Base-by-base conservation (phyloP, 179 eudicot genomes). In the Gypsophila paniculata region DNA sequence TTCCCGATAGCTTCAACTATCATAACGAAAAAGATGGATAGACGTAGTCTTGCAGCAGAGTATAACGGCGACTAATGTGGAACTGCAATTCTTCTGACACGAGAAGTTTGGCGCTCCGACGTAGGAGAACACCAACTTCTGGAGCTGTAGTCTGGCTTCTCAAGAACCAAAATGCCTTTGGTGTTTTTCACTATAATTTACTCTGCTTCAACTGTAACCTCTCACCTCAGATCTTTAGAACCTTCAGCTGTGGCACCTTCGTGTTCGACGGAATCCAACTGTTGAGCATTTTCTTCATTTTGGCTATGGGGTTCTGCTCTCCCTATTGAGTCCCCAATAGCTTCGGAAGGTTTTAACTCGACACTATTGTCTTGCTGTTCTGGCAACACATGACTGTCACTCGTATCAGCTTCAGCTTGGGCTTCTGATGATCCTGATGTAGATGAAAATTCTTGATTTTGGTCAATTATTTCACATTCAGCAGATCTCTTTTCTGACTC, bases 391-490 rank as follows among this genome's bases (percentile, higher is more conserved):
- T 58, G 51, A 38, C 53, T 63, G 63, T 52, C 60, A 26, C 60
- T 18, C 13, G 22, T 0, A 22, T 59, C 63, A 23, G 32, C 36
- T 55, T 55, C 13, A 12, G 25, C 68, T 53, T 62, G 65, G 78
- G 36, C 21, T 25, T 39, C 63, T n/a, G 65, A 25, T 52, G 69
- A 53, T 38, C 9, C 70, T 23, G 69, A 64, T 4, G 57, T 51
- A 23, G 49, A 18, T 14, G 69, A 25, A 25, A 25, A 42, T 26
- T 71, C 67, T 68, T 57, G 49, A 57, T 63, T 36, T 59, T 58
- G 61, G 72, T 13, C 17, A 65, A 51, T 23, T 46, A 18, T 77
- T 29, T 71, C 75, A 65, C n/a, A 58, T 19, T 55, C 75, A 54
- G 61, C 22, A 19, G 39, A 42, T 70, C 12, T 44, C 48, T 77